A percentile compares a stretch with the other conserved stretches of the same genome.
Conservation (phyloP, 306 rosid genomes). For the Rubus parviflorus region DNA sequence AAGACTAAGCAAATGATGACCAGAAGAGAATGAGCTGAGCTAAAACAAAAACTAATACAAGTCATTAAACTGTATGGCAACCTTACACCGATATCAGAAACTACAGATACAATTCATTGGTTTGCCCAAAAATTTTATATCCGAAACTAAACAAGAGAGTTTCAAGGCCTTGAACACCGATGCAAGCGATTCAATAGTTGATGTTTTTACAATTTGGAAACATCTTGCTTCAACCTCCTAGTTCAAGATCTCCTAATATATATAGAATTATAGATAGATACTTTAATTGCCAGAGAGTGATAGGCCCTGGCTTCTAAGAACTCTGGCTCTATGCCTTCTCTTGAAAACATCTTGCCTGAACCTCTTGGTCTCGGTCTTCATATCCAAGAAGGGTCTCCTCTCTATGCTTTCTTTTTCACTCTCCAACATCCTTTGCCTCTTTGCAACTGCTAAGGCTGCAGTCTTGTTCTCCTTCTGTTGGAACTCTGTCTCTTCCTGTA, state of each 20-base stretch:
- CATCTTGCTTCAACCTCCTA: neutral
- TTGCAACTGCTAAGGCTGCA: conserved; percentile 60
- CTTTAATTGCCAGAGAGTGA: conserved; percentile 10
- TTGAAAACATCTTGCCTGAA: conserved; percentile 91
- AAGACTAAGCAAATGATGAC: neutral
- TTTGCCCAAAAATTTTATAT: neutral
- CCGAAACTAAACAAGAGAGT: neutral
- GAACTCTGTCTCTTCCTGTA: conserved; percentile 65
- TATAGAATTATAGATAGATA: neutral
- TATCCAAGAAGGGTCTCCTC: conserved; percentile 75
- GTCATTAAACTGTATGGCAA: neutral
- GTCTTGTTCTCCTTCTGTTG: conserved; percentile 57
- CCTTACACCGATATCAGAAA: neutral
- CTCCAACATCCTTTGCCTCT: conserved; percentile 77
- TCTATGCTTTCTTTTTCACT: conserved; percentile 71
- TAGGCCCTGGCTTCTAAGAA: conserved; percentile 38
- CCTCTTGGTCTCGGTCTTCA: conserved; percentile 78
- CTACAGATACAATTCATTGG: neutral
- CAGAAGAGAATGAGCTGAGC: neutral
- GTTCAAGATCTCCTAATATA: neutral
- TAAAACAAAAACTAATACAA: neutral
- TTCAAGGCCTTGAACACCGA: neutral
- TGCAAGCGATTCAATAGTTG: neutral
- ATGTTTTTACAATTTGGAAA: neutral
- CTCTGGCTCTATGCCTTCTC: conserved; percentile 84